Percentiles rank a stretch among this genome's conserved stretches.
These are phyloP conservation scores for Albugo candida DNA, from an alignment of 352 stramenopile genomes.

Conservation along the genomic window DNA sequence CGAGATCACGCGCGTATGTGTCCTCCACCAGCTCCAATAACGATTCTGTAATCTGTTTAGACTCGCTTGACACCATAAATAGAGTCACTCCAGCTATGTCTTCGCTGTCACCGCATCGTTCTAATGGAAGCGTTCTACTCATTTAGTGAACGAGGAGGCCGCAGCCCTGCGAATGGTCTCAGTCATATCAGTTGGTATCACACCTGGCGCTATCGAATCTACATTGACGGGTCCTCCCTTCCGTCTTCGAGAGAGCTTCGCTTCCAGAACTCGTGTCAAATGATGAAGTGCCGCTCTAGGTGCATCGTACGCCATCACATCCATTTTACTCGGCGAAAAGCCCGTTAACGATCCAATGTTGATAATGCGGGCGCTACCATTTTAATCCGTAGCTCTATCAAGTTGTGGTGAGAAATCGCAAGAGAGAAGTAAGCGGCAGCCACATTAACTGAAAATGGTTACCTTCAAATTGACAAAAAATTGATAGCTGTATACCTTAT, in stretches of 20 bases:
- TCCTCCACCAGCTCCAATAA: conserved; percentile 85
- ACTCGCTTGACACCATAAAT: conserved; percentile 80
- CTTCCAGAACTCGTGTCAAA: conserved; percentile 80
- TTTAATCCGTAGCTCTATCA: conserved; percentile 27
- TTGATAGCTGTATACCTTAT: conserved; percentile 7
- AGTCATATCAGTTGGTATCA: conserved; percentile 83
- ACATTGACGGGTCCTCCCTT: conserved; percentile 83
- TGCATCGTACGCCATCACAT: conserved; percentile 89
- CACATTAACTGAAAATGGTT: conserved; percentile 87
- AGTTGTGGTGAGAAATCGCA: conserved; percentile 81
- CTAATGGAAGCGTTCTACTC: conserved; percentile 47
- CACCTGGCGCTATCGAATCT: conserved; percentile 87
- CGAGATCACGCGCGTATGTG: conserved; percentile 17
- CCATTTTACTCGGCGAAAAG: conserved; percentile 68
- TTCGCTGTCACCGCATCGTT: conserved; percentile 60
- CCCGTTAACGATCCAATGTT: conserved; percentile 58
- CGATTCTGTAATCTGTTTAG: conserved; percentile 79
- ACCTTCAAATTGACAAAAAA: conserved; percentile 58
- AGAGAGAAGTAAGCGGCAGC: conserved; percentile 88
- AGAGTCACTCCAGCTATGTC: conserved; percentile 88
- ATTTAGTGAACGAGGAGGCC: conserved; percentile 35
- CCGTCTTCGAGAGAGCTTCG: conserved; percentile 67
- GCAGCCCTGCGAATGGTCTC: conserved; percentile 40
- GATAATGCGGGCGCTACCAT: conserved; percentile 38
- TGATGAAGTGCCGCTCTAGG: conserved; percentile 90